phyloP scores from a whole-genome alignment of 768 basidiomycete species.

The Lentinula boryana region DNA sequence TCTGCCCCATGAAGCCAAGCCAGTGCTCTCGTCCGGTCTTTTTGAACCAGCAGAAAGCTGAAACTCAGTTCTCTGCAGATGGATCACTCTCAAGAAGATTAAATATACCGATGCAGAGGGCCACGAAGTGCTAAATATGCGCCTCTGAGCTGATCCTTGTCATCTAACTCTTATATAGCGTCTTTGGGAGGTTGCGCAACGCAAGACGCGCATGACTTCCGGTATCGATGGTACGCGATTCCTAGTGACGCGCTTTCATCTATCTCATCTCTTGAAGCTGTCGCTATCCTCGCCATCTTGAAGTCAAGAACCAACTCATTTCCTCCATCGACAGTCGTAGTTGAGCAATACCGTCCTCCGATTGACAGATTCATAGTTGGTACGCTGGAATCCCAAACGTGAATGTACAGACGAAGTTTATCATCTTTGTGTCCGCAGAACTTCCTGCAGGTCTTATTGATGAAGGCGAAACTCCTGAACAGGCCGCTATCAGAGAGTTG shows the following conservation, averaged over 20 bases:
- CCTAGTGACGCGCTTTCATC: not conserved
- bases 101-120: constrained; percentile 77
- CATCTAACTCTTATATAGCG: constrained; percentile 38
- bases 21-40: constrained; percentile 12
- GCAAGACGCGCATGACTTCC: constrained; percentile 69
- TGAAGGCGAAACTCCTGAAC: constrained; percentile 74
- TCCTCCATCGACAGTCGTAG: constrained; percentile 71
- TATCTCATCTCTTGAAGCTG: constrained; percentile 40
- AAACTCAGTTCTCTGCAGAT: constrained; percentile 38
- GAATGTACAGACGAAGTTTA: not conserved
- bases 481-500: constrained; percentile 82
- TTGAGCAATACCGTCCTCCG: constrained; percentile 92
- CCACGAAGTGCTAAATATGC: constrained; percentile 41
- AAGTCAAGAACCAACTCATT: constrained; percentile 69
- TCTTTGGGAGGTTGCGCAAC: constrained; percentile 85
- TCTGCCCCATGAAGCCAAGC: constrained; percentile 54
- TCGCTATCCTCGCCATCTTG: constrained; percentile 79
- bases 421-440: not conserved
- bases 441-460: constrained; percentile 59
- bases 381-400: constrained; percentile 16
- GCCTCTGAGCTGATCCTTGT: not conserved
- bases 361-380: constrained; percentile 74
- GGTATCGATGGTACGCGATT: constrained; percentile 69
- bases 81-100: constrained; percentile 81
- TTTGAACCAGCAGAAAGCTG: not conserved